Evolutionary conservation across 2,329 filamentous ascomycete species (phyloP), one percentile per base, ranked within the genome.

Genomic region (Talaromyces marneffei): DNA sequence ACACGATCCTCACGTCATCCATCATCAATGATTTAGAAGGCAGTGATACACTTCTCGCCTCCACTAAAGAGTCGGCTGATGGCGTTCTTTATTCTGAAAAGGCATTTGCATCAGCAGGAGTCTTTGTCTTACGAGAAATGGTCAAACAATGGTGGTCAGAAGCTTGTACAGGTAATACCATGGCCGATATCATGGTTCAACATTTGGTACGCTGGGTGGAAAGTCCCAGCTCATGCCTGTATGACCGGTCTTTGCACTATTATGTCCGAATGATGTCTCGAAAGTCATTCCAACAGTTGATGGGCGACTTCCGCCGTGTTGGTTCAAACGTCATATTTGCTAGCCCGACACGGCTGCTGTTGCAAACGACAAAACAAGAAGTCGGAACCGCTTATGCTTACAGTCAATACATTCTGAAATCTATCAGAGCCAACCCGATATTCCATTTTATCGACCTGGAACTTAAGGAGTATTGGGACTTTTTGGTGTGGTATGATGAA

Each of bases 381-480:
- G 92, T 99, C 1, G 92, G 92, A 62, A 99, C 97, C 71, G 94
- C 95, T 0, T 97, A 90, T 67, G 92, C 94, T 0, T 99, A 97
- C 80, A 92, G 90, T 67, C 90, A 97, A 75, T 99, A 99, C 76
- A 95, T 99, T 64, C 83, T 99, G 70, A 97, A 97, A 78, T 96
- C 92, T 0, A 97, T 99, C 78, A 93, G 96, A 75, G 87, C 87
- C 61, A 97, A 97, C 70, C 92, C 94, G 0, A 83, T 97, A 0
- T 99, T 99, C 77, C 91, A 97, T 74, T 99, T 99, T 72, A 87
- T 99, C 65, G 94, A 99, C 69, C 82, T 99, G 2, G 91, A 97
- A 68, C 94, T 99, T 75, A 96, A 93, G 67, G 94, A 99, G 73
- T 99, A 97, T 75, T 99, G 94, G 94, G 94, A 99, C 74, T 97